These are phyloP conservation scores for Podospora australis DNA, from an alignment of 495 filamentous ascomycete species.

Conservation along the genomic window DNA sequence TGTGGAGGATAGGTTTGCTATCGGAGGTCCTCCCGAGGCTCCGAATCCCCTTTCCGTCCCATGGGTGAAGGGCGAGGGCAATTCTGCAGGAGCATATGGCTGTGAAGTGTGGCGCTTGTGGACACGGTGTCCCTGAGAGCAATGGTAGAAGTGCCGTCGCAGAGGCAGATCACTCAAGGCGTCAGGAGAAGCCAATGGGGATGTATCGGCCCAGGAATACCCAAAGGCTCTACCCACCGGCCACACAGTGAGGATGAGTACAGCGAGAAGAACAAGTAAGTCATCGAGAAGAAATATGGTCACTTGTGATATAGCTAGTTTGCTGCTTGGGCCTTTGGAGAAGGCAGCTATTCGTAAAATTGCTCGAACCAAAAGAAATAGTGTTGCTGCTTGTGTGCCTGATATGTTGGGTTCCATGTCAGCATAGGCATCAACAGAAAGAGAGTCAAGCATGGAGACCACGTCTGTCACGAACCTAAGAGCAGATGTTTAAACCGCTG, in stretches of 20 bases:
- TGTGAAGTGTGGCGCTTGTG: neutral
- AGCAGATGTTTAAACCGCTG: slow-evolving; percentile 29
- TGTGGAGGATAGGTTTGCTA: neutral
- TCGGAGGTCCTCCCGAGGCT: neutral
- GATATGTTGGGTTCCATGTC: too few relatives aligned
- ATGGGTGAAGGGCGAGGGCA: neutral
- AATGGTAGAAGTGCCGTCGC: neutral
- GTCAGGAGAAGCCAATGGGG: slow-evolving; percentile 13
- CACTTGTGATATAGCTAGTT: slow-evolving; percentile 23
- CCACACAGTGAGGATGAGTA: slow-evolving; percentile 18
- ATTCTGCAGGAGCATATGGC: neutral
- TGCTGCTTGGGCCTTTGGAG: slow-evolving; percentile 18
- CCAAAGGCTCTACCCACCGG: slow-evolving; percentile 26
- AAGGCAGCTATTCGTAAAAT: slow-evolving; percentile 29
- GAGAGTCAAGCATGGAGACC: slow-evolving; percentile 6
- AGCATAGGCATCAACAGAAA: too few relatives aligned
- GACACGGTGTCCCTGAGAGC: neutral
- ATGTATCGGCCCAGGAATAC: slow-evolving; percentile 24
- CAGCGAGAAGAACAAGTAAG: slow-evolving; percentile 28
- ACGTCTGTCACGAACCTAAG: slow-evolving; percentile 22
- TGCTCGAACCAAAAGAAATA: slow-evolving; percentile 30
- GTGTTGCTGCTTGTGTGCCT: slow-evolving; percentile 23
- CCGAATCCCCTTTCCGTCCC: neutral
- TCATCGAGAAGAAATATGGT: slow-evolving; percentile 34
- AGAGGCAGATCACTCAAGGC: slow-evolving; percentile 1